A percentile compares a stretch with the other conserved stretches of the same genome.
These are phyloP conservation scores for Cadophora gregata DNA, from an alignment of 2,329 filamentous ascomycete genomes.

Conservation along the genomic window DNA sequence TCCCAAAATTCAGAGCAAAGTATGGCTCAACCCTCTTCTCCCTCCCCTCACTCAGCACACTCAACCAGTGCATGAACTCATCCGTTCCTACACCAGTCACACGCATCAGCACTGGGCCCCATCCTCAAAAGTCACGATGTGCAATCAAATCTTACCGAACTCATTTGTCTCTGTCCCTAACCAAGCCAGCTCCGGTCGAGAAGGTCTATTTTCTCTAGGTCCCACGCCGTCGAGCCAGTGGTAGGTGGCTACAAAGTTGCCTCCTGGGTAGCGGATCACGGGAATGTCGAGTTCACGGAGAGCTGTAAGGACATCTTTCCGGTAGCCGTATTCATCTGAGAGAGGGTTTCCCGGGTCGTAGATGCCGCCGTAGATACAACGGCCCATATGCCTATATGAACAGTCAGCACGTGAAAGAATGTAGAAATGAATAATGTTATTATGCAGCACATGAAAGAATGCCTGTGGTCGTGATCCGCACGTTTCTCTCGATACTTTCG, in stretches of 20 bases:
- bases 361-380: conserved; percentile 86
- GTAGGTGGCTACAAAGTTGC: conserved; percentile 85
- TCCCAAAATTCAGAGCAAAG: conserved; percentile 81
- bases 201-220: conserved; percentile 70
- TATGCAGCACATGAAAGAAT: not conserved
- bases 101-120: conserved; percentile 30
- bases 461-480: too few relatives aligned
- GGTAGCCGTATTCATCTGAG: conserved; percentile 77
- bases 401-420: conserved; percentile 13
- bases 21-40: conserved; percentile 75
- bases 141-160: conserved; percentile 59
- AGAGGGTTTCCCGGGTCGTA: conserved; percentile 78
- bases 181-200: conserved; percentile 76
- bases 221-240: conserved; percentile 86
- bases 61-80: conserved; percentile 85
- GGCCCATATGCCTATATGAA: conserved; percentile 78
- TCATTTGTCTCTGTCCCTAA: conserved; percentile 76
- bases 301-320: conserved; percentile 77
- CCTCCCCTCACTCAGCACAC: conserved; percentile 66
- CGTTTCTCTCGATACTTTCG: too few relatives aligned
- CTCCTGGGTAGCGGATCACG: conserved; percentile 81
- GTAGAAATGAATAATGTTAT: too few relatives aligned
- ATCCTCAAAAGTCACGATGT: not conserved
- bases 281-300: conserved; percentile 77
- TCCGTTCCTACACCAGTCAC: conserved; percentile 70